Evolutionary conservation across 2,329 filamentous ascomycete genomes (phyloP).

Genomic region (Myriosclerotinia duriaeana): DNA sequence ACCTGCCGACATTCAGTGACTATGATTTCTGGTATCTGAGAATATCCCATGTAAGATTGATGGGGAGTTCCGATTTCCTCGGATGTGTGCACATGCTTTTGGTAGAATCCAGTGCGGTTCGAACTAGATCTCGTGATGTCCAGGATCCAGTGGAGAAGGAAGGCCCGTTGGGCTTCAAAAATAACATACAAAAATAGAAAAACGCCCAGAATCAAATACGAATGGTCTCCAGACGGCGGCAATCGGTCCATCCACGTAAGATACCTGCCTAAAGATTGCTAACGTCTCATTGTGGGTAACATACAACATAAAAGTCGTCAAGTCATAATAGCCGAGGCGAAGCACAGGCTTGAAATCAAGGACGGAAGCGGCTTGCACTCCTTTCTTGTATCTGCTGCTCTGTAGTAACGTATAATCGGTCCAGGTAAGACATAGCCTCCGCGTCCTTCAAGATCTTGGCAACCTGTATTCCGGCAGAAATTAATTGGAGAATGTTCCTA

Average conservation of each 20-base stretch:
- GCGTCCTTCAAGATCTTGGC: slow-evolving; percentile 80
- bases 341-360: slow-evolving; percentile 26
- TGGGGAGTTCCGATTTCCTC: background rate
- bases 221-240: no score
- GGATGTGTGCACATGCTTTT: background rate
- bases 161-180: background rate
- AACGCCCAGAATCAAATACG: background rate
- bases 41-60: background rate
- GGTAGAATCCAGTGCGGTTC: background rate
- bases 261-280: background rate
- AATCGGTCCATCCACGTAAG: background rate
- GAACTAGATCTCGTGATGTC: background rate
- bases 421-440: slow-evolving; percentile 47
- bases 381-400: slow-evolving; percentile 76
- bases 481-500: slow-evolving; percentile 81
- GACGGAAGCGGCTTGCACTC: slow-evolving; percentile 41
- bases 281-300: slow-evolving; percentile 18
- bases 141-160: background rate
- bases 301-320: slow-evolving; percentile 32
- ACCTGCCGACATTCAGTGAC: background rate
- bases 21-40: background rate
- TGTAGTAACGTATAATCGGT: slow-evolving; percentile 77
- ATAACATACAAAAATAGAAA: slow-evolving; percentile 2
- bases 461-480: slow-evolving; percentile 83
- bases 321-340: slow-evolving; percentile 27